These are phyloP conservation scores for Yarrowia deformans DNA, from an alignment of 805 yeast species.

Conservation along the genomic window DNA sequence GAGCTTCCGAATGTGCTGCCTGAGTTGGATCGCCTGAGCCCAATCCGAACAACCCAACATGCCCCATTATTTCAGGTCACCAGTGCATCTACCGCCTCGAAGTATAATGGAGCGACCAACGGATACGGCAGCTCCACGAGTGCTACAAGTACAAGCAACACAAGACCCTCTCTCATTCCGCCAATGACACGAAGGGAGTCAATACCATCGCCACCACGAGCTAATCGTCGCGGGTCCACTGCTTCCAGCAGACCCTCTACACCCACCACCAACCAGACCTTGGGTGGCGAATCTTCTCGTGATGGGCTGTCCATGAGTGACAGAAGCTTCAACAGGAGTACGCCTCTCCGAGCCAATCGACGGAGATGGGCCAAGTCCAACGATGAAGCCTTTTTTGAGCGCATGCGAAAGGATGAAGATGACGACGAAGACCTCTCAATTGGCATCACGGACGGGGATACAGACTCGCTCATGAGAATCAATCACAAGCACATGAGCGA, in stretches of 20 bases:
- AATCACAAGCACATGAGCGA: slow-evolving; percentile 8
- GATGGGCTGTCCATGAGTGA: slow-evolving; percentile 5
- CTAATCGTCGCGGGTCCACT: background rate
- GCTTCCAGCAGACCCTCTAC: slow-evolving; percentile 1
- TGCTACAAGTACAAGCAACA: background rate
- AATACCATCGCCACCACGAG: background rate
- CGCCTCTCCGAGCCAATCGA: background rate
- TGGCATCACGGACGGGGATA: slow-evolving; percentile 4
- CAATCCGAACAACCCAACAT: background rate
- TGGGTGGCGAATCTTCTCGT: background rate
- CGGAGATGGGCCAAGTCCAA: slow-evolving; percentile 16
- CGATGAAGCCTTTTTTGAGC: slow-evolving; percentile 28
- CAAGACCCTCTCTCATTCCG: background rate
- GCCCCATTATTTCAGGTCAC: background rate
- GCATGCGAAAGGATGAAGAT: background rate
- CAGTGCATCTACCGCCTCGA: background rate
- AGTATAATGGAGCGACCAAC: background rate
- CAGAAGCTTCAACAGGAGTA: background rate
- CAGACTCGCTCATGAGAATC: slow-evolving; percentile 5
- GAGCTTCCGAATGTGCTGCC: slow-evolving; percentile 20
- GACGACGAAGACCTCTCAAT: background rate
- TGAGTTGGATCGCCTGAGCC: slow-evolving; percentile 3
- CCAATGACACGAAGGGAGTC: background rate
- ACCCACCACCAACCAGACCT: background rate
- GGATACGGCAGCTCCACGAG: background rate